Evolutionary conservation across 2,329 filamentous ascomycete species (phyloP).

Genomic region (Sarocladium oryzae): DNA sequence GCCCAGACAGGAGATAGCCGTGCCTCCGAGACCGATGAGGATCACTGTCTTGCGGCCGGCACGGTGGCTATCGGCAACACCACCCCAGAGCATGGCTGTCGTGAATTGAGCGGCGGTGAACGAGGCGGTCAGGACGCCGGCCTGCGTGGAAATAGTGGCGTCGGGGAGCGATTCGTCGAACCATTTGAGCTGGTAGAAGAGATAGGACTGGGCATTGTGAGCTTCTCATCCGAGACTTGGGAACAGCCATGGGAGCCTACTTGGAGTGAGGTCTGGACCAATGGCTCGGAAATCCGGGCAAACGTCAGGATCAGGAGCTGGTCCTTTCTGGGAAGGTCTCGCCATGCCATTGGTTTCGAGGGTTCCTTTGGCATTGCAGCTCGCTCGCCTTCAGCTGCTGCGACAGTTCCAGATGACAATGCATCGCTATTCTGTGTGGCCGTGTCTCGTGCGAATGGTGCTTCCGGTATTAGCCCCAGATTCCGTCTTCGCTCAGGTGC

Average conservation of each 20-base stretch:
- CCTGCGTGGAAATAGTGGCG: slow-evolving; percentile 65
- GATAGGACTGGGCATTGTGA: slow-evolving; percentile 50
- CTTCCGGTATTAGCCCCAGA: neutral
- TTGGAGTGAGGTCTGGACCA: slow-evolving; percentile 69
- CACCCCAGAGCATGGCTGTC: slow-evolving; percentile 78
- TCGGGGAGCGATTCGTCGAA: slow-evolving; percentile 51
- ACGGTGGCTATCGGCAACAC: slow-evolving; percentile 55
- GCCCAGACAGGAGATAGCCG: slow-evolving; percentile 30
- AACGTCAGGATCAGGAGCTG: slow-evolving; percentile 74
- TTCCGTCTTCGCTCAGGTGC: neutral
- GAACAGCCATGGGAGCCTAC: slow-evolving; percentile 20
- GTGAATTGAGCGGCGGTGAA: slow-evolving; percentile 79
- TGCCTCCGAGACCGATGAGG: slow-evolving; percentile 68
- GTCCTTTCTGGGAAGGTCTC: slow-evolving; percentile 65
- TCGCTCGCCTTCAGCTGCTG: neutral
- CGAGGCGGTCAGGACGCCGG: slow-evolving; percentile 62
- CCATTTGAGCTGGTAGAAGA: slow-evolving; percentile 77
- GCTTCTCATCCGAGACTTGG: neutral
- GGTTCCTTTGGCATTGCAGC: neutral
- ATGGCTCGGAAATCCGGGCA: slow-evolving; percentile 72
- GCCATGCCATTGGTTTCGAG: slow-evolving; percentile 40
- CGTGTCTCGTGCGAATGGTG: neutral
- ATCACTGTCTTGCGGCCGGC: slow-evolving; percentile 73
- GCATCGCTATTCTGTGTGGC: neutral
- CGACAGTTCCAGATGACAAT: neutral